Base-by-base conservation (phyloP, 1,284 basidiomycete genomes). In the Inonotus obliquus region DNA sequence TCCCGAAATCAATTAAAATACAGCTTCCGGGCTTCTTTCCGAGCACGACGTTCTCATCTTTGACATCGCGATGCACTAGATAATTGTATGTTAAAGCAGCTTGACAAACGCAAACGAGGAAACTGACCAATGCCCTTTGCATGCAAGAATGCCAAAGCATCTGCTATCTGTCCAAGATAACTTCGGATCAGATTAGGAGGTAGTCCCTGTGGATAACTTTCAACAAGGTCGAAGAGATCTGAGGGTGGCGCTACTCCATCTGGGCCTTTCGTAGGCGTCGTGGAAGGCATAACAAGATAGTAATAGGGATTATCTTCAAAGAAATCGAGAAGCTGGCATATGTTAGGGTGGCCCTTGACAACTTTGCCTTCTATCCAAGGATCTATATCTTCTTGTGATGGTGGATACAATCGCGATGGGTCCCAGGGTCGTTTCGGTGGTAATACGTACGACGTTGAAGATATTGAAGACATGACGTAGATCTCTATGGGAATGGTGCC, bases 401-500 rank as follows among this genome's bases (percentile, higher is more conserved):
- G 59, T 4, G 69, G 37, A 48, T 67, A 63, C 19, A 62, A 61
- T 27, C 89, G 85, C 48, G 79, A 77, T 17, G 92, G 87, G 75
- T 93, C 84, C 94, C 93, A 95, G 21, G 91, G 86, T 56, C 89
- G 81, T 60, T 81, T 80, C 13, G 86, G 77, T 6, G 89, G 85
- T 13, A 95, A 79, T 19, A 85, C 79, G 72, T 88, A 92, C 61
- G 81, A 82, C 23, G 84, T 92, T 74, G 81, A 87, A 66, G 82
- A 96, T 75, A 87, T 92, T 70, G 80, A 92, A 72, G 80, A 97
- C 91, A 99, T 94, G 66, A 99, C 96, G 73, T 97, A 97, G 45
- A 99, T 97, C 77, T 99, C 97, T 75, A 98, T 96, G 6, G 97
- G 96, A 67, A 99, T 98, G 1, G 96, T 97, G 44, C 97, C 97